phyloP scores from a whole-genome alignment of 148 eudicot genomes.

The Chenopodium formosanum region DNA sequence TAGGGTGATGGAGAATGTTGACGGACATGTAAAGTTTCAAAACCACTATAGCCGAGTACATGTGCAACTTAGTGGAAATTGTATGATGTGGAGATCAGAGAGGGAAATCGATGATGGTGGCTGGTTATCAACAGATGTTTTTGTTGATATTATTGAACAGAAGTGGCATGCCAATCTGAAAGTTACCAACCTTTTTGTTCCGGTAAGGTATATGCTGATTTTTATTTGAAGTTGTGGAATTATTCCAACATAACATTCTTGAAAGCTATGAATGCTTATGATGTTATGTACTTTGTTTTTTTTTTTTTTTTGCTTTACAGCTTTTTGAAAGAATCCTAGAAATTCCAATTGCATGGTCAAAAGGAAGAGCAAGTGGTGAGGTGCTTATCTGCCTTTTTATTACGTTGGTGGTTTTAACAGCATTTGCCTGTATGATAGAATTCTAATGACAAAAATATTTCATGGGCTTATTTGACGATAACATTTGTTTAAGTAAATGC shows the following conservation, averaged over 20 bases:
- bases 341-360: constrained; percentile 82
- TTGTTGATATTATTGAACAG: constrained; percentile 88
- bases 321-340: constrained; percentile 94
- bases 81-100: constrained; percentile 89
- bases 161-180: constrained; percentile 95
- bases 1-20: constrained; percentile 86
- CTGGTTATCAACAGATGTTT: constrained; percentile 90
- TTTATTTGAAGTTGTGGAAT: constrained; percentile 1
- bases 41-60: constrained; percentile 82
- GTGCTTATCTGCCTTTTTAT: constrained; percentile 62
- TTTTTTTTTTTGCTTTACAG: constrained; percentile 44
- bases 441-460: too few species aligned
- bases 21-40: constrained; percentile 84
- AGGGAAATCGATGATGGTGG: constrained; percentile 72
- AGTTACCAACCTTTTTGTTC: constrained; percentile 76
- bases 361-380: constrained; percentile 99
- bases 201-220: constrained; percentile 64
- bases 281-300: constrained; percentile 12
- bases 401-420: neutral
- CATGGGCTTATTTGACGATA: too few species aligned
- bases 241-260: neutral
- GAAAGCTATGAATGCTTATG: neutral
- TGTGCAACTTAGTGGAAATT: constrained; percentile 82
- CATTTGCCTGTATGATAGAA: too few species aligned
- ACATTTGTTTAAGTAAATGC: too few species aligned